phyloP scores from a whole-genome alignment of 139 green algal genomes.

The Haematococcus lacustris region DNA sequence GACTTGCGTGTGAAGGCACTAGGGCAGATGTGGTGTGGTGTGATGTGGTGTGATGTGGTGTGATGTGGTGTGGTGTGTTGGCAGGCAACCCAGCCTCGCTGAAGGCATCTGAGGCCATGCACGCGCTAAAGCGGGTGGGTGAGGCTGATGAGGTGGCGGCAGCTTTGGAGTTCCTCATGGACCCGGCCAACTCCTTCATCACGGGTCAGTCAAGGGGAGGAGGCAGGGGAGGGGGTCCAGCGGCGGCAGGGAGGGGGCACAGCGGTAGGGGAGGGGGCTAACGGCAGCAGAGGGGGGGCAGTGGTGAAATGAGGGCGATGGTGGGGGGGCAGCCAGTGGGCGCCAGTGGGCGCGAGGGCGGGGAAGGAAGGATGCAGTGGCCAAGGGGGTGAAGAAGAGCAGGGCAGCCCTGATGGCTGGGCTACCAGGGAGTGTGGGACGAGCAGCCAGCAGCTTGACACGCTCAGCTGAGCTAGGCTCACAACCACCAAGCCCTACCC shows the following conservation, averaged over 20 bases:
- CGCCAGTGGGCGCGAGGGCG: not conserved
- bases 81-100: slow-evolving; percentile 32
- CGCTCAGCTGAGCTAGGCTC: no score
- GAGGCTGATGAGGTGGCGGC: slow-evolving; percentile 64
- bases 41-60: no score
- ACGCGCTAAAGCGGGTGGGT: slow-evolving; percentile 65
- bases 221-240: no score
- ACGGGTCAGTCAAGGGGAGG: slow-evolving; percentile 32
- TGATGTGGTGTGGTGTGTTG: no score
- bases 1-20: no score
- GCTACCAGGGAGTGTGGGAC: no score
- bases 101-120: slow-evolving; percentile 56
- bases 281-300: not conserved
- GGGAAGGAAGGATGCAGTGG: not conserved
- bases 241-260: not conserved
- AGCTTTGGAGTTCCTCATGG: slow-evolving; percentile 49
- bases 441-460: no score
- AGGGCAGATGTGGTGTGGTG: no score
- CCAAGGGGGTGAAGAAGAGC: not conserved
- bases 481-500: no score
- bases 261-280: not conserved
- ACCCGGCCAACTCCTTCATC: slow-evolving; percentile 57
- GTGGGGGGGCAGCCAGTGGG: not conserved
- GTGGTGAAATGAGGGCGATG: no score
- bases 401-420: no score